These are phyloP conservation scores for Escallonia herrerae DNA, from an alignment of 129 eudicot genomes.

Conservation along the genomic window DNA sequence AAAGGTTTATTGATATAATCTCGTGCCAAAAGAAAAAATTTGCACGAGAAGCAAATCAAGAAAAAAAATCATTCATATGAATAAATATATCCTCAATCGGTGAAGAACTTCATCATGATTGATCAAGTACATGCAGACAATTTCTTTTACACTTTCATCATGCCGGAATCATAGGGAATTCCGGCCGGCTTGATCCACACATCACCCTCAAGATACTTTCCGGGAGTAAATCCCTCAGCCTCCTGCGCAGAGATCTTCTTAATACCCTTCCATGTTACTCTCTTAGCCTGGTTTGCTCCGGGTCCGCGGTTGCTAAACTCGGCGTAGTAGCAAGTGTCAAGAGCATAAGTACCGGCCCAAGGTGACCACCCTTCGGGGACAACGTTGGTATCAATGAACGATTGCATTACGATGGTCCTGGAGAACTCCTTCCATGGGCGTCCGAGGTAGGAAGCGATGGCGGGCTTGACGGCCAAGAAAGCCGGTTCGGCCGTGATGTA, in stretches of 20 bases:
- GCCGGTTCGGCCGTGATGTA: slow-evolving; percentile 19
- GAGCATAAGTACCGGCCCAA: slow-evolving; percentile 25
- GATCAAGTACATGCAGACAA: too few relatives aligned
- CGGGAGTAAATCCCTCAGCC: slow-evolving; percentile 28
- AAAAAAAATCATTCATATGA: not conserved
- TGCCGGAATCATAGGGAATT: slow-evolving; percentile 40
- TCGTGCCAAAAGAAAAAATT: too few relatives aligned
- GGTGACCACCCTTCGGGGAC: slow-evolving; percentile 50
- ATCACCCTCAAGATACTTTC: slow-evolving; percentile 26
- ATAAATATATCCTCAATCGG: too few relatives aligned
- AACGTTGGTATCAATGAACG: slow-evolving; percentile 26
- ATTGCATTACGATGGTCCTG: slow-evolving; percentile 42
- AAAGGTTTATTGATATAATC: too few relatives aligned
- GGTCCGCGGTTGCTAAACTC: slow-evolving; percentile 44
- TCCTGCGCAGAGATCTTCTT: slow-evolving; percentile 17
- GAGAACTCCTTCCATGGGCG: slow-evolving; percentile 60
- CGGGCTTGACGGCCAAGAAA: not conserved
- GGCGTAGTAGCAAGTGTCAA: slow-evolving; percentile 27
- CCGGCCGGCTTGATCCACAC: slow-evolving; percentile 26
- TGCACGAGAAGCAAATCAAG: not conserved
- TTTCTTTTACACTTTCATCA: slow-evolving; percentile 23
- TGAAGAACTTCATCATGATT: too few relatives aligned
- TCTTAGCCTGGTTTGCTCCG: slow-evolving; percentile 7
- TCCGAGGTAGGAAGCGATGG: slow-evolving; percentile 28
- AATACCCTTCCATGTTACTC: slow-evolving; percentile 38